These are phyloP conservation scores for Oryza rufipogon DNA, from an alignment of 176 grass and related monocot species.

Conservation along the genomic window DNA sequence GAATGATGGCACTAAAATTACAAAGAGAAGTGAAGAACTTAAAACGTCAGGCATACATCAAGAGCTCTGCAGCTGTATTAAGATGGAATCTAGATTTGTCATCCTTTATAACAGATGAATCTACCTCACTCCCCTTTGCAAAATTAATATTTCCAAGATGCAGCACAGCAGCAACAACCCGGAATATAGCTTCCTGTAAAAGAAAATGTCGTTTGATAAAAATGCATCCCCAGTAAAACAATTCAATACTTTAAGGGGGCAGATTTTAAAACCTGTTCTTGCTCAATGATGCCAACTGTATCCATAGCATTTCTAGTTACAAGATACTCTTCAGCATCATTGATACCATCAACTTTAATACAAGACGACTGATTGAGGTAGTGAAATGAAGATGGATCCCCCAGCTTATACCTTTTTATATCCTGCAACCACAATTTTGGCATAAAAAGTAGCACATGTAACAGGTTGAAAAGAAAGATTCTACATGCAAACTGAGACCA, in stretches of 20 bases:
- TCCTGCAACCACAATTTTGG: constrained; percentile 56
- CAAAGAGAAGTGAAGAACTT: constrained; percentile 26
- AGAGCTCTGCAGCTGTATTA: constrained; percentile 77
- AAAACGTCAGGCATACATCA: constrained; percentile 68
- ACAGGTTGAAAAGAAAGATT: constrained; percentile 26
- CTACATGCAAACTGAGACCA: constrained; percentile 10
- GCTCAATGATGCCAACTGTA: constrained; percentile 78
- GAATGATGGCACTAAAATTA: constrained; percentile 26
- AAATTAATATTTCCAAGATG: constrained; percentile 98
- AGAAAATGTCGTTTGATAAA: constrained; percentile 31
- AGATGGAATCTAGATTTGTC: constrained; percentile 95
- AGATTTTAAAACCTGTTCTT: constrained; percentile 79
- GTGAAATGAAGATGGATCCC: constrained; percentile 67
- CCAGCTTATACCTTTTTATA: constrained; percentile 79
- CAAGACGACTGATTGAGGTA: constrained; percentile 96
- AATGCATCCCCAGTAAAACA: constrained; percentile 35
- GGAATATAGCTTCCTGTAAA: constrained; percentile 91
- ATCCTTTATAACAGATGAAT: constrained; percentile 95
- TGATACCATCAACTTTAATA: constrained; percentile 79
- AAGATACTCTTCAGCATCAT: constrained; percentile 87
- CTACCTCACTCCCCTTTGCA: constrained; percentile 79
- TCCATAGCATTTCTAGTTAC: constrained; percentile 95
- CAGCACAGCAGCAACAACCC: constrained; percentile 95
- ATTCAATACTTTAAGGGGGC: constrained; percentile 34
- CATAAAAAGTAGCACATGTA: constrained; percentile 40